Evolutionary conservation across 257 asterid genomes (phyloP).

Genomic region (Phtheirospermum japonicum): DNA sequence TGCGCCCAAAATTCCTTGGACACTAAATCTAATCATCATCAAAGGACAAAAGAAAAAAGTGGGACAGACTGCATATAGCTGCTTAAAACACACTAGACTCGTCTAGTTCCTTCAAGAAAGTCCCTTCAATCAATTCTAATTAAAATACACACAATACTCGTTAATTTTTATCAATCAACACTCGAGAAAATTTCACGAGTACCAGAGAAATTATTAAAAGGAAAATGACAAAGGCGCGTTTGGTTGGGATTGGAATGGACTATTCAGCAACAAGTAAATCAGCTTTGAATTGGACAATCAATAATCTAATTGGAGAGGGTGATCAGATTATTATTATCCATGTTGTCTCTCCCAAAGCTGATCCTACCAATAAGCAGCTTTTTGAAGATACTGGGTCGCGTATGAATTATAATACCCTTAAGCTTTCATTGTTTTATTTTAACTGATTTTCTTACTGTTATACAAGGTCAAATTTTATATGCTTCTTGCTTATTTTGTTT

Average conservation of each 20-base stretch:
- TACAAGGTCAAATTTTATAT: not conserved
- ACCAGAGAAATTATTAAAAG: not conserved
- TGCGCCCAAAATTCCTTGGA: not conserved
- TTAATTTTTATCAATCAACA: not conserved
- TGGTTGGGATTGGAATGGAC: constrained; percentile 70
- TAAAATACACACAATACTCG: not conserved
- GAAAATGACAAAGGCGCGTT: constrained; percentile 44
- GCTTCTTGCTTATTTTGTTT: not conserved
- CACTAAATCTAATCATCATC: not conserved
- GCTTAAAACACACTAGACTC: constrained; percentile 6
- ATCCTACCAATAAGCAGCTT: constrained; percentile 64
- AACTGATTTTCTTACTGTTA: not conserved
- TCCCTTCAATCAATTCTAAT: not conserved
- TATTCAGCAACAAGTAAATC: constrained; percentile 68
- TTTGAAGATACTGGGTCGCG: constrained; percentile 81
- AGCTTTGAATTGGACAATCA: constrained; percentile 62
- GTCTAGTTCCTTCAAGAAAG: constrained; percentile 56
- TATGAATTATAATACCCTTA: constrained; percentile 13
- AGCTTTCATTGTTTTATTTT: not conserved
- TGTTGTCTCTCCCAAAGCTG: constrained; percentile 66
- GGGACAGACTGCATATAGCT: not conserved
- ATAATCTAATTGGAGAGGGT: constrained; percentile 56
- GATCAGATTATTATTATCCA: constrained; percentile 62
- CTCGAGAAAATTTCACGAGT: too few relatives aligned
- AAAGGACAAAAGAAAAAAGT: not conserved